Evolutionary conservation across 2,329 filamentous ascomycete species (phyloP), one percentile per base, ranked within the genome.

Genomic region (Lasiodiplodia sp.): DNA sequence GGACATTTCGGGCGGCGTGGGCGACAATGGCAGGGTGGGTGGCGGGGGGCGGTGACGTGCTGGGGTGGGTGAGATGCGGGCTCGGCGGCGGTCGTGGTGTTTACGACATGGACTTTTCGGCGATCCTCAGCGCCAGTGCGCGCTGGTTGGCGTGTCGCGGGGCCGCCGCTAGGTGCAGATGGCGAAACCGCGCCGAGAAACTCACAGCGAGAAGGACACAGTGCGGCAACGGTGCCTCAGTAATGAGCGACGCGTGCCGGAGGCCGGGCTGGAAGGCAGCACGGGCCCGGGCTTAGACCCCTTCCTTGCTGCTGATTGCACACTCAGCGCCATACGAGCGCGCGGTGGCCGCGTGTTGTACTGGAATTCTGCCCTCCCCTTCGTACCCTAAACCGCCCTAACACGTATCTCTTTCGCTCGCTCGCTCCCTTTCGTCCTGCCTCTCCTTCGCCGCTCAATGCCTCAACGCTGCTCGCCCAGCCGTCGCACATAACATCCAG

Each of bases 1-100:
- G 40, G 94, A 94, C 94, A 97, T 96, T 73, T 72, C 18, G 58
- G 28, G 3, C 2, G 40, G 6, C 8, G 44, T 34, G 53, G 21
- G 12, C 8, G 80, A 74, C 44, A 49, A 70, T 76, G 10, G 70
- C 73, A 38, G 49, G 69, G 44, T 38, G n/a, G 1, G 52, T 51
- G 0, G 44, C 72, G 28, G 76, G 75, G 18, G 47, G 34, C 31
- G 63, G 56, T 52, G 56, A 18, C 28, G 58, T 52, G 60, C 60
- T 51, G 60, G 60, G 60, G 47, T 64, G 62, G 62, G 37, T 56
- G 34, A 56, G 63, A 23, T 53, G 47, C 63, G 34, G 63, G 25
- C 56, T 40, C 51, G 56, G 60, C 47, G 60, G 60, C 23, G 60
- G 47, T 37, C 40, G 25, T 63, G 58, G 40, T 49, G 49, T 38